Conservation (phyloP, 2,329 filamentous ascomycete species). For the Cordyceps sp. region DNA sequence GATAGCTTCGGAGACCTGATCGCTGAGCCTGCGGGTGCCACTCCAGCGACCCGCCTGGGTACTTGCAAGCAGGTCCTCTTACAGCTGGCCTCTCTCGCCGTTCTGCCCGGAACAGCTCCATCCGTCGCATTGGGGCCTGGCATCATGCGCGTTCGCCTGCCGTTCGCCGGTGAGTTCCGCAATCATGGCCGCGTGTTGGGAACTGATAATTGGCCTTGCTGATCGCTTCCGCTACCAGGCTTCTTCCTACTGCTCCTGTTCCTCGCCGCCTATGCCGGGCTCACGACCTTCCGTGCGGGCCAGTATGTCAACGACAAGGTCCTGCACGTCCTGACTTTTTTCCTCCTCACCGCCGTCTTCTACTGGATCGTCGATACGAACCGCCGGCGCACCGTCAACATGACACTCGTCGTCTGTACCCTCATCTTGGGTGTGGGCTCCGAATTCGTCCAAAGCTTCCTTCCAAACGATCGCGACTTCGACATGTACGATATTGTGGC, state of each 20-base stretch:
- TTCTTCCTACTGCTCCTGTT: slow-evolving; percentile 56
- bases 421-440: slow-evolving; percentile 53
- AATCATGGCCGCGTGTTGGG: no score
- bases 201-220: slow-evolving; percentile 5
- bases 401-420: slow-evolving; percentile 71
- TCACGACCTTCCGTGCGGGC: slow-evolving; percentile 44
- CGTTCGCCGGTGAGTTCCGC: slow-evolving; percentile 66
- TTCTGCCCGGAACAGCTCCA: no score
- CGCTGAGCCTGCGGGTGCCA: no score
- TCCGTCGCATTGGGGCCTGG: no score
- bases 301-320: slow-evolving; percentile 69
- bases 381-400: slow-evolving; percentile 67
- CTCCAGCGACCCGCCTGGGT: no score
- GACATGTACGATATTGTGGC: slow-evolving; percentile 78
- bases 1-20: no score
- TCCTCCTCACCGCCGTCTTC: slow-evolving; percentile 71
- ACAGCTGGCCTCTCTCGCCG: no score
- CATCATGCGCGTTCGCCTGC: slow-evolving; percentile 68
- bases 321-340: slow-evolving; percentile 77
- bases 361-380: slow-evolving; percentile 96
- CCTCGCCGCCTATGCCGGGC: slow-evolving; percentile 61
- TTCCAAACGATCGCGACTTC: slow-evolving; percentile 55
- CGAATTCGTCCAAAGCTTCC: slow-evolving; percentile 57
- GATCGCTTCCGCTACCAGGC: slow-evolving; percentile 26
- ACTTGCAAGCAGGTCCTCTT: no score